phyloP scores from a whole-genome alignment of 2,329 filamentous ascomycete species.

The Ascochyta clinopodiicola region DNA sequence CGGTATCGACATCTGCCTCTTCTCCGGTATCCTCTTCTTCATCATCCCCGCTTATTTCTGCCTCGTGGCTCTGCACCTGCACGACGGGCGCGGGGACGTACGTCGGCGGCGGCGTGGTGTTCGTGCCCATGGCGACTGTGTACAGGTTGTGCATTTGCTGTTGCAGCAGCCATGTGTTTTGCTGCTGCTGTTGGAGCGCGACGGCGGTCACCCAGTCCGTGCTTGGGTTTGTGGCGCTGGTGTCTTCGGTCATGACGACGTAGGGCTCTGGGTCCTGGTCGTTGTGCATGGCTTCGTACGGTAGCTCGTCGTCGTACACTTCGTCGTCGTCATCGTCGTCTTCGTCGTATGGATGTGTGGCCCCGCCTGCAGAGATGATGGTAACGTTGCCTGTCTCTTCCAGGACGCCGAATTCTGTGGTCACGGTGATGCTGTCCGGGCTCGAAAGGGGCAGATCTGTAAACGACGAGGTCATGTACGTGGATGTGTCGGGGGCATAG shows the following conservation, averaged over 20 bases:
- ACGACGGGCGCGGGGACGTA: background rate
- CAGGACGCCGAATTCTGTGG: conserved; percentile 43
- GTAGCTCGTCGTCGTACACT: background rate
- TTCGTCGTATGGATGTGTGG: conserved; percentile 4
- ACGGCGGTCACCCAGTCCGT: conserved; percentile 11
- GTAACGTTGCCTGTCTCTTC: conserved; percentile 42
- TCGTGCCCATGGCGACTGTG: background rate
- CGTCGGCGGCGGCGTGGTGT: background rate
- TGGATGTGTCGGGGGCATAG: background rate
- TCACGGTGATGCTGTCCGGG: conserved; percentile 45
- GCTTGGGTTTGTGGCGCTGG: background rate
- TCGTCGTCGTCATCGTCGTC: conserved; percentile 21
- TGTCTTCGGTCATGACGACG: conserved; percentile 15
- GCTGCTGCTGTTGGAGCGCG: conserved; percentile 11
- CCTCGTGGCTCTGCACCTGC: background rate
- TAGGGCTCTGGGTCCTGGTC: background rate
- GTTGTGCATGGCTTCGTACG: background rate
- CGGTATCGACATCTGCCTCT: conserved; percentile 37
- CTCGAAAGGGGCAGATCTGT: conserved; percentile 30
- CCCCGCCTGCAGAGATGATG: conserved; percentile 35
- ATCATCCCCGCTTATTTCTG: background rate
- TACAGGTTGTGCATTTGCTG: conserved; percentile 11
- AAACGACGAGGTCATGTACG: conserved; percentile 9
- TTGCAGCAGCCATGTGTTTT: conserved; percentile 6
- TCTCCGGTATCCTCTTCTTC: conserved; percentile 27